These are phyloP conservation scores for Colletotrichum scovillei DNA, from an alignment of 2,329 filamentous ascomycete genomes.

Conservation along the genomic window DNA sequence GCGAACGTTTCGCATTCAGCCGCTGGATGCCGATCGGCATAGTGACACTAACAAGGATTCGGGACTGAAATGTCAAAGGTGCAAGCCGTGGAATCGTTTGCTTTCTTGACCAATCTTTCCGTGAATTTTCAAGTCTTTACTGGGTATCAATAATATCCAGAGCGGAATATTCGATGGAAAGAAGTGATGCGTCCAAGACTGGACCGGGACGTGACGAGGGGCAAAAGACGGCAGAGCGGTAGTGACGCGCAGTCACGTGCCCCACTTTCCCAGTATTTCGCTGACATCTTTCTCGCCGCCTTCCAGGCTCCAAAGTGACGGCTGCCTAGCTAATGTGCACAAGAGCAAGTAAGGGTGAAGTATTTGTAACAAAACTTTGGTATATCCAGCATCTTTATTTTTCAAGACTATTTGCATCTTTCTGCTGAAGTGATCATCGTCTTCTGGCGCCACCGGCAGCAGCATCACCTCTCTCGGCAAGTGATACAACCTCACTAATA, in stretches of 20 bases:
- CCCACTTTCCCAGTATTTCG: neutral
- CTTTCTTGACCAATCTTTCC: neutral
- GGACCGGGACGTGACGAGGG: slow-evolving; percentile 1
- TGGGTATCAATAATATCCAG: neutral
- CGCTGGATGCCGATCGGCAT: slow-evolving; percentile 86
- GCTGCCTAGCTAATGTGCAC: neutral
- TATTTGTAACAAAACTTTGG: neutral
- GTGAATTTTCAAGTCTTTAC: neutral
- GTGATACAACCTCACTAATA: slow-evolving; percentile 92
- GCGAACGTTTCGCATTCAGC: slow-evolving; percentile 78
- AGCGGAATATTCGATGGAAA: neutral
- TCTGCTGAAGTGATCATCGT: slow-evolving; percentile 8
- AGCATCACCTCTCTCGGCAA: slow-evolving; percentile 77
- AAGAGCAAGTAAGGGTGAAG: no score
- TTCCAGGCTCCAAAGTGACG: no score
- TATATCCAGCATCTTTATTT: neutral
- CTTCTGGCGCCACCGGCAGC: slow-evolving; percentile 55
- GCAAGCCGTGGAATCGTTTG: no score
- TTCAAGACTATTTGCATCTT: neutral
- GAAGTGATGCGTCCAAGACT: neutral
- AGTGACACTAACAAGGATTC: slow-evolving; percentile 15
- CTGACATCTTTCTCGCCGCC: neutral
- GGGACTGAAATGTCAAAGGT: no score
- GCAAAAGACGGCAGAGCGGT: slow-evolving; percentile 10
- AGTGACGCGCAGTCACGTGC: slow-evolving; percentile 31